phyloP scores from a whole-genome alignment of 805 yeast species.

The Wickerhamiella qilinensis region DNA sequence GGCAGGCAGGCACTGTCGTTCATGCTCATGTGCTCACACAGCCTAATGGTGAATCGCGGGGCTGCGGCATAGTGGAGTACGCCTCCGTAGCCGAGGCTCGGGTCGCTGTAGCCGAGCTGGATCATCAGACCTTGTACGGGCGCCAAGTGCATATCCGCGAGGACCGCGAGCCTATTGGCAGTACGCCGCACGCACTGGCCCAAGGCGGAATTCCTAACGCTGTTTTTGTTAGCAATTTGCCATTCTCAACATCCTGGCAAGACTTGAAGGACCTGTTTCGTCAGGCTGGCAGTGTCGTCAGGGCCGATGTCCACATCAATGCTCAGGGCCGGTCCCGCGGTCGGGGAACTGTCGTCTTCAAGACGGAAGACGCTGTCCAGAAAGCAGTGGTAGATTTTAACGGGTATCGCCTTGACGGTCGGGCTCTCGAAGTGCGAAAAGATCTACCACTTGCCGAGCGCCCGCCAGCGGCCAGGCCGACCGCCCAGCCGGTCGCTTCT shows the following conservation, averaged over 20 bases:
- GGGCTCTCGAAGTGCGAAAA: slow-evolving; percentile 63
- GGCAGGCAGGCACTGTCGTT: slow-evolving; percentile 42
- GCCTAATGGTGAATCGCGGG: slow-evolving; percentile 55
- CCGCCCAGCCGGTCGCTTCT: slow-evolving; percentile 4
- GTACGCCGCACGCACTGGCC: background rate
- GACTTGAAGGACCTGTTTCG: slow-evolving; percentile 73
- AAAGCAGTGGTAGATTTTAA: slow-evolving; percentile 55
- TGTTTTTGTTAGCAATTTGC: slow-evolving; percentile 66
- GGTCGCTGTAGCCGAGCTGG: slow-evolving; percentile 52
- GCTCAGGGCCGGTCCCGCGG: slow-evolving; percentile 69
- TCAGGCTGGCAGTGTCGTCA: slow-evolving; percentile 55
- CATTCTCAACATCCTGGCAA: slow-evolving; percentile 71
- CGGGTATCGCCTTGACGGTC: slow-evolving; percentile 59
- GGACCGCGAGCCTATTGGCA: slow-evolving; percentile 31
- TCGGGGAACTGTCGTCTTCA: slow-evolving; percentile 65
- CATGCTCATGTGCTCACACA: slow-evolving; percentile 71
- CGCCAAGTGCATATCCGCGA: slow-evolving; percentile 82
- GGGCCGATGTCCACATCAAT: slow-evolving; percentile 63
- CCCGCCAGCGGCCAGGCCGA: no score
- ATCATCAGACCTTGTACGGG: slow-evolving; percentile 48
- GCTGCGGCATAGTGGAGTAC: slow-evolving; percentile 59
- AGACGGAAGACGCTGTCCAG: slow-evolving; percentile 47
- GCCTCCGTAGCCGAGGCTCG: slow-evolving; percentile 45
- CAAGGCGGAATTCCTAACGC: slow-evolving; percentile 11
- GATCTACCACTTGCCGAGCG: slow-evolving; percentile 30